Evolutionary conservation across 108 stramenopile species (phyloP), one percentile per base, ranked within the genome.

Genomic region (Nitzschia palea): DNA sequence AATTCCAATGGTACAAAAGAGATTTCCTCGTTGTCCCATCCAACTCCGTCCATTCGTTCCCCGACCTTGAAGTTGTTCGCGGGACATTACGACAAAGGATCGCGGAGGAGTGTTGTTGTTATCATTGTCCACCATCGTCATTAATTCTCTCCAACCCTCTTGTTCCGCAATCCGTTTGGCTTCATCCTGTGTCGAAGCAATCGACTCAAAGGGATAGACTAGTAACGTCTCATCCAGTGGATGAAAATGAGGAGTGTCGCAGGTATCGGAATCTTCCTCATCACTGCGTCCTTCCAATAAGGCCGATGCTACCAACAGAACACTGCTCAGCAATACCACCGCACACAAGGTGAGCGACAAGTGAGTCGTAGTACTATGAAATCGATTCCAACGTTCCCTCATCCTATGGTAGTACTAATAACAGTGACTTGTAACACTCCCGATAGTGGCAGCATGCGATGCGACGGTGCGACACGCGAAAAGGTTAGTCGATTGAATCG

Each of bases 171-270:
- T 66, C 0, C 54, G 64, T 27, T 70, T 58, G 27, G 79, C 73
- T 71, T 80, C 79, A 63, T 86, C 85, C 71, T 86, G 85, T 12
- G 85, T 82, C 25, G 81, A 82, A 28, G 45, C 22, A n/a, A 56
- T 62, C 2, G 72, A 73, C 3, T 51, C 57, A 45, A 51, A 65
- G 3, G 65, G 47, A 52, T 59, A 64, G 6, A 65, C 5, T 27
- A 57, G 27, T 3, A 73, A 40, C 3, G 37, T 12, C 5, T 55
- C 31, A 32, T 55, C 54, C 6, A 10, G 30, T 3, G 28, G 54
- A 55, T 55, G 54, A 5, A 26, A 55, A 9, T 30, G 28, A 8
- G 54, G 54, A n/a, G n/a, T n/a, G n/a, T n/a, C n/a, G n/a, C n/a
- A n/a, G n/a, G n/a, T n/a, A n/a, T n/a, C n/a, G n/a, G n/a, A n/a